Base-by-base conservation (phyloP, 2,329 filamentous ascomycete genomes). In the Colletotrichum siamense region DNA sequence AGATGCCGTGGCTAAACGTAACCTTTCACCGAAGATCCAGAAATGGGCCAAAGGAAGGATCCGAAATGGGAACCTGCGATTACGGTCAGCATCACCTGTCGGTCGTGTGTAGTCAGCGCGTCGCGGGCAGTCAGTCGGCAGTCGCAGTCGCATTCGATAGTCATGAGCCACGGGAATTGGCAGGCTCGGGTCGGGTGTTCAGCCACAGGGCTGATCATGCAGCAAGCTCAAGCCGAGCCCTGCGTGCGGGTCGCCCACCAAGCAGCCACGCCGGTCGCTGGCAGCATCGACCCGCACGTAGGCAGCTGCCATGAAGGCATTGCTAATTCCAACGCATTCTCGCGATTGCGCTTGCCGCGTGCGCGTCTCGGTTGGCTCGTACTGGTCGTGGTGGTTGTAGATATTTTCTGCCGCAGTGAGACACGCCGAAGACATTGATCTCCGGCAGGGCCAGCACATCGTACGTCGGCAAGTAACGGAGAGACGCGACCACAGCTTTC, bases 11-110 rank as follows among this genome's bases (percentile, higher is more conserved):
- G 67, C 57, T 44, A 69, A 32, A 66, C 24, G 71, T 26, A 69
- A 73, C 61, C 84, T 81, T 82, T 82, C 84, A 84, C 82, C 83
- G 81, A 80, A 78, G 80, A 85, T 85, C 84, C 82, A 57, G 73
- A 67, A 74, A 74, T 57, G 66, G 74, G 74, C 67, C 61, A 55
- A 77, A 70, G 49, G 69, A 73, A 69, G 74, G 71, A 77, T 75
- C 76, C 63, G 74, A 74, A 77, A 63, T 55, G 59, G 75, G 71
- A 62, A 76, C 72, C 75, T 76, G 34, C 24, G 9, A 26, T 4
- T 7, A 13, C 5, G 9, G 59, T 78, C 69, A 78, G 77, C 63
- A 55, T 55, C 36, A 16, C 12, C 15, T 22, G 22, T 10, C 62
- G 16, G 62, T 44, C 15, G n/a, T 34, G 24, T 22, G 30, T 49